A percentile compares a stretch with the other conserved stretches of the same genome.
Conservation (phyloP, 768 basidiomycete species). For the Coprinopsis strossmayeri region DNA sequence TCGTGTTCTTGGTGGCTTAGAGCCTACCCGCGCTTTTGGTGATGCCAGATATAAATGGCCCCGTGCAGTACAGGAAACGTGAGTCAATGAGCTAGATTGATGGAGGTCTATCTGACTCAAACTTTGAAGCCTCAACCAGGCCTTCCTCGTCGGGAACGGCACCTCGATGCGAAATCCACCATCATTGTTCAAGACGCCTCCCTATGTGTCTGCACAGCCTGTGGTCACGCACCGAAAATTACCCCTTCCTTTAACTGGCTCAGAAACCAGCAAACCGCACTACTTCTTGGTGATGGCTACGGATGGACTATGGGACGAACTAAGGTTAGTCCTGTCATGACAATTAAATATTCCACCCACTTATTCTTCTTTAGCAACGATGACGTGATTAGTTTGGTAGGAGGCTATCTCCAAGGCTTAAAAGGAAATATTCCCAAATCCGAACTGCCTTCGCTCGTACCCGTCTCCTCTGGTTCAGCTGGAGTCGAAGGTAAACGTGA, state of each 20-base stretch:
- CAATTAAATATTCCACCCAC: neutral
- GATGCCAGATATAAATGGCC: slow-evolving; percentile 91
- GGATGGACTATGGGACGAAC: slow-evolving; percentile 73
- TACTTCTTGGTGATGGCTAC: slow-evolving; percentile 89
- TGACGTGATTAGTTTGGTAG: slow-evolving; percentile 84
- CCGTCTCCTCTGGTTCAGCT: slow-evolving; percentile 44
- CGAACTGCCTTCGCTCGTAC: slow-evolving; percentile 46
- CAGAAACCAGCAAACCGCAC: slow-evolving; percentile 28
- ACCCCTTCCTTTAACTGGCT: slow-evolving; percentile 38
- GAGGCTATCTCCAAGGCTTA: slow-evolving; percentile 69
- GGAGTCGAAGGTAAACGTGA: slow-evolving; percentile 60
- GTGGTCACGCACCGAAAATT: slow-evolving; percentile 76
- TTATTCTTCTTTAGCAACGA: slow-evolving; percentile 47
- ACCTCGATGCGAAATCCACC: slow-evolving; percentile 55
- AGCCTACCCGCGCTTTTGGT: slow-evolving; percentile 83
- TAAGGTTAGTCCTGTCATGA: slow-evolving; percentile 30
- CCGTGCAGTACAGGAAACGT: slow-evolving; percentile 65
- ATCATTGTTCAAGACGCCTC: slow-evolving; percentile 71
- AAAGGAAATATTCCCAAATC: slow-evolving; percentile 59
- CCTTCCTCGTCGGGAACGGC: slow-evolving; percentile 61
- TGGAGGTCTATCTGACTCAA: slow-evolving; percentile 1
- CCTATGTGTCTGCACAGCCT: slow-evolving; percentile 85
- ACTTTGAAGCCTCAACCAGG: slow-evolving; percentile 43
- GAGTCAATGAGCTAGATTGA: slow-evolving; percentile 17
- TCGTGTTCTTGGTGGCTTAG: slow-evolving; percentile 81